These are phyloP conservation scores for Coemansia sp. DNA, from an alignment of 192 early-diverging fungal genomes.

Conservation along the genomic window DNA sequence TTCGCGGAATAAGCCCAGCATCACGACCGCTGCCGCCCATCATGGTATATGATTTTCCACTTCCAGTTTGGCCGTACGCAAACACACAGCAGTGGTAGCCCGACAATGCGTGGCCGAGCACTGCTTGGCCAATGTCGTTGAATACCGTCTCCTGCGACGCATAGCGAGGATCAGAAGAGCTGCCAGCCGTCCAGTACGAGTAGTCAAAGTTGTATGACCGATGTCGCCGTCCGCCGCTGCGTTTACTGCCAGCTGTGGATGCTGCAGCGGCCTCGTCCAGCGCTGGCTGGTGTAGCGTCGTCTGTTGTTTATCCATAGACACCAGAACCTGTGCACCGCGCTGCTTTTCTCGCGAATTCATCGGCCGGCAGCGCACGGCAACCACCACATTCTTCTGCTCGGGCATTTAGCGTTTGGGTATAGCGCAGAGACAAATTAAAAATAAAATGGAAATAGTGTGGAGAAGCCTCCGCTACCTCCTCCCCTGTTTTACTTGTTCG, in stretches of 20 bases:
- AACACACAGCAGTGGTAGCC: slow-evolving; percentile 95
- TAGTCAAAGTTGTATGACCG: slow-evolving; percentile 81
- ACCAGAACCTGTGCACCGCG: slow-evolving; percentile 66
- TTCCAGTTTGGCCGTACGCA: slow-evolving; percentile 67
- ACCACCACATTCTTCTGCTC: slow-evolving; percentile 56
- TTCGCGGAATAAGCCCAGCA: slow-evolving; percentile 82
- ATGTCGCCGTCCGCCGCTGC: slow-evolving; percentile 20
- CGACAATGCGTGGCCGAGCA: slow-evolving; percentile 81
- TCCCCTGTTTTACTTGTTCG: background rate
- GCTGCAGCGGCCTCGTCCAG: slow-evolving; percentile 18
- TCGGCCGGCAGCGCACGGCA: slow-evolving; percentile 74
- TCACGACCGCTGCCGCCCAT: slow-evolving; percentile 58
- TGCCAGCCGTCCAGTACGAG: slow-evolving; percentile 80
- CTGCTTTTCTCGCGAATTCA: slow-evolving; percentile 66
- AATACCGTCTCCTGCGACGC: slow-evolving; percentile 78
- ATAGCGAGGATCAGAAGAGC: slow-evolving; percentile 58
- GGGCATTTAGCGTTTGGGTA: slow-evolving; percentile 6
- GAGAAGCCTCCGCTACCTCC: background rate
- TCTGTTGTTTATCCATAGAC: slow-evolving; percentile 72
- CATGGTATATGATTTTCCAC: slow-evolving; percentile 66
- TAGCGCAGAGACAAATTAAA: background rate
- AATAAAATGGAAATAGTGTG: slow-evolving; percentile 1
- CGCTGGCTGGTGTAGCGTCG: slow-evolving; percentile 64
- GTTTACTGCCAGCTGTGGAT: slow-evolving; percentile 2
- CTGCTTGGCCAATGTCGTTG: slow-evolving; percentile 67